A percentile compares a stretch with the other conserved stretches of the same genome.
Conservation (phyloP, 441 rosid genomes). For the Hypseocharis bilobata region DNA sequence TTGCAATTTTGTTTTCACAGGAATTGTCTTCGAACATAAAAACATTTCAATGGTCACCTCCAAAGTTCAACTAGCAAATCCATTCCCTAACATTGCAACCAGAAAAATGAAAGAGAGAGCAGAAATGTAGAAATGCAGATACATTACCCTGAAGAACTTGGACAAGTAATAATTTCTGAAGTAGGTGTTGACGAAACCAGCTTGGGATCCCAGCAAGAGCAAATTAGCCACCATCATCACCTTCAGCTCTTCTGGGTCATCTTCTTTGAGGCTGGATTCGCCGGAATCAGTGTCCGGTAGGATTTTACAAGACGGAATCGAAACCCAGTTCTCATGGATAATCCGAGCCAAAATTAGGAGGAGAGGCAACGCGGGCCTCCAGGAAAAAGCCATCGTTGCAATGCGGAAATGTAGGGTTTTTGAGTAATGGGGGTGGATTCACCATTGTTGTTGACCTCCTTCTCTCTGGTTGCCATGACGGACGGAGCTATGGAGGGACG, state of each 20-base stretch:
- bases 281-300: conserved; percentile 20
- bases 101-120: background rate
- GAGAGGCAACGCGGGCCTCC: conserved; percentile 31
- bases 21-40: too few relatives aligned
- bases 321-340: conserved; percentile 36
- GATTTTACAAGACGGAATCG: conserved; percentile 38
- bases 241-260: conserved; percentile 30
- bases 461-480: too few relatives aligned
- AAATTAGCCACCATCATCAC: conserved; percentile 51
- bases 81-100: too few relatives aligned
- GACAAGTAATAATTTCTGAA: conserved; percentile 49
- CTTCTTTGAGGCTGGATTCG: conserved; percentile 7
- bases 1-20: too few relatives aligned
- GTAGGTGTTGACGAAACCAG: conserved; percentile 30
- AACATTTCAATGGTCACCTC: too few relatives aligned
- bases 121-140: background rate
- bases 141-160: conserved; percentile 40
- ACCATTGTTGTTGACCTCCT: conserved; percentile 6
- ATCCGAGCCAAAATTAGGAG: conserved; percentile 26
- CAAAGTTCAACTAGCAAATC: too few relatives aligned
- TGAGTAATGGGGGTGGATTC: background rate
- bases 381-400: conserved; percentile 21
- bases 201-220: conserved; percentile 37
- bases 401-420: conserved; percentile 20
- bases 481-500: too few relatives aligned